A percentile compares a stretch with the other conserved stretches of the same genome.
Evolutionary conservation across 2,329 filamentous ascomycete genomes (phyloP).

Genomic region (Aplosporella prunicola): DNA sequence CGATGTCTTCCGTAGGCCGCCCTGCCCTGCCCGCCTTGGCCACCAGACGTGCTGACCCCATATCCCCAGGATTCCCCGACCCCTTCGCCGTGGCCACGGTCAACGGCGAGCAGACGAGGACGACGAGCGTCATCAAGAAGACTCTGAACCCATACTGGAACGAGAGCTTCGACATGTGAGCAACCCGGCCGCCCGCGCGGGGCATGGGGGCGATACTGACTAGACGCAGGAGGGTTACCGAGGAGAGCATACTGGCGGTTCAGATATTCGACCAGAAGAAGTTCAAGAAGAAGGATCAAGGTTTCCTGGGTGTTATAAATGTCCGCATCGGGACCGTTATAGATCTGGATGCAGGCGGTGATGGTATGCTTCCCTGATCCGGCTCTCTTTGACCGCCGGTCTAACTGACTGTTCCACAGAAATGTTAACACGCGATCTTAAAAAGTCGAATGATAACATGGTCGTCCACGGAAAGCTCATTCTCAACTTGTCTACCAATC

Average conservation of each 20-base stretch:
- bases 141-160: slow-evolving; percentile 99
- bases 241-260: slow-evolving; percentile 93
- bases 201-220: slow-evolving; percentile 17
- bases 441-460: slow-evolving; percentile 96
- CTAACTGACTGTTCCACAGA: slow-evolving; percentile 43
- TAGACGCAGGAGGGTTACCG: slow-evolving; percentile 65
- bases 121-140: slow-evolving; percentile 94
- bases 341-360: slow-evolving; percentile 77
- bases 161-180: slow-evolving; percentile 96
- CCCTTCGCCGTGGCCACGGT: slow-evolving; percentile 96
- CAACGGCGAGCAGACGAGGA: slow-evolving; percentile 95
- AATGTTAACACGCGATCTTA: slow-evolving; percentile 94
- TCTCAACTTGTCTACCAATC: slow-evolving; percentile 88
- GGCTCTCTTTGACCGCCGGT: slow-evolving; percentile 2
- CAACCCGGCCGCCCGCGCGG: slow-evolving; percentile 13
- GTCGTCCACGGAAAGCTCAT: slow-evolving; percentile 97
- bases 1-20: slow-evolving; percentile 81
- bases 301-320: slow-evolving; percentile 95
- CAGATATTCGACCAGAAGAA: slow-evolving; percentile 99
- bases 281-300: slow-evolving; percentile 99
- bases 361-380: slow-evolving; percentile 54
- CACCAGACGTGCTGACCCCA: slow-evolving; percentile 21
- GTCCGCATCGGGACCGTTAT: slow-evolving; percentile 91
- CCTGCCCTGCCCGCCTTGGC: slow-evolving; percentile 31
- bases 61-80: slow-evolving; percentile 73